These are phyloP conservation scores for Lentinula edodes DNA, from an alignment of 768 basidiomycete species.

Conservation along the genomic window DNA sequence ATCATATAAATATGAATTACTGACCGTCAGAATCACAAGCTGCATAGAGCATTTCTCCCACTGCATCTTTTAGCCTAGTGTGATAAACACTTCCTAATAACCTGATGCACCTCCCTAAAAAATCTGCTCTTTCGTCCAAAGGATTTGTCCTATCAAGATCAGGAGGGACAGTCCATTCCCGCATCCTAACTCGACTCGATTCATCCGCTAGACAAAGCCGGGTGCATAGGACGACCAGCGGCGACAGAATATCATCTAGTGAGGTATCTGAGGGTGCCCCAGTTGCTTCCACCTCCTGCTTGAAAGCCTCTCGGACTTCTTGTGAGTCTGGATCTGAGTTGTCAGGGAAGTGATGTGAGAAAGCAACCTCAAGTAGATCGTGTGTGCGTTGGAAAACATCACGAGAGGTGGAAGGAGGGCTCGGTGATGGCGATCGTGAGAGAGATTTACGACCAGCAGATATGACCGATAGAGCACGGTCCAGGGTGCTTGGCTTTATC, in stretches of 20 bases:
- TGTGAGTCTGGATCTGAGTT: conserved; percentile 57
- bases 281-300: conserved; percentile 27
- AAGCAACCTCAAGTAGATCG: conserved; percentile 58
- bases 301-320: conserved; percentile 47
- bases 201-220: conserved; percentile 66
- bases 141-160: conserved; percentile 76
- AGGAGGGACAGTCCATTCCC: conserved; percentile 67
- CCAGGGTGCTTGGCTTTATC: conserved; percentile 42
- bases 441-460: conserved; percentile 45
- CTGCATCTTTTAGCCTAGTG: conserved; percentile 60
- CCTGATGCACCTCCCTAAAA: conserved; percentile 76
- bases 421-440: conserved; percentile 44
- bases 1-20: neutral
- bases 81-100: conserved; percentile 75
- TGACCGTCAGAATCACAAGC: conserved; percentile 68
- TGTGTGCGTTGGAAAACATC: conserved; percentile 62
- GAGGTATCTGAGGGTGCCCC: conserved; percentile 34
- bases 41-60: conserved; percentile 85
- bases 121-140: conserved; percentile 66
- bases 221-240: conserved; percentile 70
- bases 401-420: conserved; percentile 20
- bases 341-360: conserved; percentile 63
- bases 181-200: conserved; percentile 45
- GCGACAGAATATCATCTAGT: conserved; percentile 75
- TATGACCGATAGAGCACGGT: conserved; percentile 53